Evolutionary conservation across 2,329 filamentous ascomycete species (phyloP), one percentile per base, ranked within the genome.

Genomic region (Bipolaris victoriae): DNA sequence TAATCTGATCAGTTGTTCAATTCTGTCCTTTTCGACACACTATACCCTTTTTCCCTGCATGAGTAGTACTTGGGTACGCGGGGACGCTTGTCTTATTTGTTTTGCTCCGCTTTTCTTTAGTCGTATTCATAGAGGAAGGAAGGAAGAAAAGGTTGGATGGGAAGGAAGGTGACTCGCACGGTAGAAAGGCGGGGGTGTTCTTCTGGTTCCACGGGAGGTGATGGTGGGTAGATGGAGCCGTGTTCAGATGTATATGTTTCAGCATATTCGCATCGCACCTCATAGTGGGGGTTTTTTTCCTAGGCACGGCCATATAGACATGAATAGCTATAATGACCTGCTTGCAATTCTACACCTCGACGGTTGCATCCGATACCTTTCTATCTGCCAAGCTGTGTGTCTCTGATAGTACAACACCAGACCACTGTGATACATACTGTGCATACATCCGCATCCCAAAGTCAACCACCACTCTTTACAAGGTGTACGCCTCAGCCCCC

Each of bases 401-500:
- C 24, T 44, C 7, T 2, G 10, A 44, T 15, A 10, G 7, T 7
- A 44, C 20, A 44, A 16, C 16, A 29, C 6, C 22, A 29, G 5
- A 29, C 3, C 22, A 44, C 15, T 31, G 29, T 31, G 29, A 11
- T 31, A 31, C 22, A 26, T 29, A 22, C 3, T 26, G n/a, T 29
- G n/a, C 24, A 47, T 18, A 26, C 18, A 16, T 26, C 37, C 7
- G 13, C 18, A 15, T 26, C 16, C 7, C 5, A 43, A 43, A n/a
- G 9, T 20, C 15, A 26, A 24, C 11, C 1, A 4, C 13, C 22
- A 3, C 24, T n/a, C 35, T 33, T 46, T 31, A 62, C 46, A 73
- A 55, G 3, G 58, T 58, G 49, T 70, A 75, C 16, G 71, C 47
- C 61, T 82, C 77, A 3, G 81, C 82, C 0, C 85, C 86, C 46